These are phyloP conservation scores for Saccharomyces paradoxus DNA, from an alignment of 805 yeast genomes.

Conservation along the genomic window DNA sequence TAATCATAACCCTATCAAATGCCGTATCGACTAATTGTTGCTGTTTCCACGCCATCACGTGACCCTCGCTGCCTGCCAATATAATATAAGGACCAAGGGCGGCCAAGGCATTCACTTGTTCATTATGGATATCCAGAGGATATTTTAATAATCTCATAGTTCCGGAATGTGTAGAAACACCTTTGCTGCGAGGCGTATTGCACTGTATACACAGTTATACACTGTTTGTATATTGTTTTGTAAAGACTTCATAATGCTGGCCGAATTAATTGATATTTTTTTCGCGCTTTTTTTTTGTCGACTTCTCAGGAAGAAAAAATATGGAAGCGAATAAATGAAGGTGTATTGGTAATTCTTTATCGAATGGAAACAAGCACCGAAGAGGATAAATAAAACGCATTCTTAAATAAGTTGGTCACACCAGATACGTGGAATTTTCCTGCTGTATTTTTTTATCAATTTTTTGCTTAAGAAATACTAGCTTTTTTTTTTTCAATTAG, in stretches of 20 bases:
- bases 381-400: background rate
- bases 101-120: conserved; percentile 20
- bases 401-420: background rate
- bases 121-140: conserved; percentile 22
- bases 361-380: background rate
- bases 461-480: background rate
- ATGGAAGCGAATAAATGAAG: background rate
- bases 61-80: conserved; percentile 18
- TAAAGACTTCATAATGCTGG: background rate
- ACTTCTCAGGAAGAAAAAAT: background rate
- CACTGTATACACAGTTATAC: background rate
- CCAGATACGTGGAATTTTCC: background rate
- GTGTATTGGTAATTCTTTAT: background rate
- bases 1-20: conserved; percentile 17
- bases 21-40: conserved; percentile 24
- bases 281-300: background rate
- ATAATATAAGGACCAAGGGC: conserved; percentile 11
- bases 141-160: conserved; percentile 26
- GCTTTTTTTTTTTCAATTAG: conserved; percentile 1
- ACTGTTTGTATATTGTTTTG: background rate
- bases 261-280: background rate
- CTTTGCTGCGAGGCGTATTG: background rate
- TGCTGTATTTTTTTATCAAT: background rate
- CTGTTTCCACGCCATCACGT: conserved; percentile 25
- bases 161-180: background rate